phyloP scores from a whole-genome alignment of 1,139 yeast genomes.

The Groenewaldozyma auringiensis region DNA sequence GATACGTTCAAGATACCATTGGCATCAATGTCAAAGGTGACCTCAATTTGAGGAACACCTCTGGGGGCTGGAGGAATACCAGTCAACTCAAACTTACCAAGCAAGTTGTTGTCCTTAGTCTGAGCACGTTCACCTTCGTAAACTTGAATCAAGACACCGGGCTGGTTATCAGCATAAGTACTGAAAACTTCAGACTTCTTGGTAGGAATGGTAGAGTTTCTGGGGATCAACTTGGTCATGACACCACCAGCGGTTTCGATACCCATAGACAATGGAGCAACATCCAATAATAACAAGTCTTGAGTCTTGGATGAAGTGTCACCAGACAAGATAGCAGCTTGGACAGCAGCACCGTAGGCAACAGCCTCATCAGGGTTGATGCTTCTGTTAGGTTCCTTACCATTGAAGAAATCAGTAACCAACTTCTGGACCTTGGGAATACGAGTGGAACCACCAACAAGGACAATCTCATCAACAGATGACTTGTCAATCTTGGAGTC shows the following conservation, averaged over 20 bases:
- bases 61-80: slow-evolving; percentile 96
- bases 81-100: slow-evolving; percentile 86
- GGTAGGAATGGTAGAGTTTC: slow-evolving; percentile 91
- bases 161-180: slow-evolving; percentile 89
- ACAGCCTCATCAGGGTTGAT: slow-evolving; percentile 99
- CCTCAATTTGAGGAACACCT: slow-evolving; percentile 94
- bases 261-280: slow-evolving; percentile 83
- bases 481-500: slow-evolving; percentile 90
- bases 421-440: slow-evolving; percentile 98
- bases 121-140: slow-evolving; percentile 92
- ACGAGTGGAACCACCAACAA: slow-evolving; percentile 99
- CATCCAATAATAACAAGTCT: slow-evolving; percentile 79
- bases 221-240: slow-evolving; percentile 83
- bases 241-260: slow-evolving; percentile 95
- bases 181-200: slow-evolving; percentile 89
- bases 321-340: slow-evolving; percentile 89
- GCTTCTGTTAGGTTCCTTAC: slow-evolving; percentile 92
- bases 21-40: slow-evolving; percentile 85
- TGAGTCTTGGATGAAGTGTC: slow-evolving; percentile 76
- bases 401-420: slow-evolving; percentile 96
- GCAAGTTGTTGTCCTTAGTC: slow-evolving; percentile 88
- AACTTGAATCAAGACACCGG: slow-evolving; percentile 88
- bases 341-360: slow-evolving; percentile 95
- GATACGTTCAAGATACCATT: slow-evolving; percentile 91
- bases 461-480: slow-evolving; percentile 88